Evolutionary conservation across 202 grass and related monocot genomes (phyloP).

Genomic region (Schoenoplectus tabernaemontani): DNA sequence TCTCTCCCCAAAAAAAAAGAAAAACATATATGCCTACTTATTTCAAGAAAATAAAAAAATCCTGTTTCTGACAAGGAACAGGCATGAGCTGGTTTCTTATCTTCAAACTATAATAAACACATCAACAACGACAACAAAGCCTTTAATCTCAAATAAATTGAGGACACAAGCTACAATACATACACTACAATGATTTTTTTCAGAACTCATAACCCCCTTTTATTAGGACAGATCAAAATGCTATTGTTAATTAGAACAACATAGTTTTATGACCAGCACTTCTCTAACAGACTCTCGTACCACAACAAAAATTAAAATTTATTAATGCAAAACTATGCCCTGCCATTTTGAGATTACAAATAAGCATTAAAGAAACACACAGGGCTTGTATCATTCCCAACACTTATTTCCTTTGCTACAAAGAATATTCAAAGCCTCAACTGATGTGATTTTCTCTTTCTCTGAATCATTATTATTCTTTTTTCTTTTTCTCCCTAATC

Average conservation of each 20-base stretch:
- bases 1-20: no score
- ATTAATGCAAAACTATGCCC: constrained; percentile 11
- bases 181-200: not conserved
- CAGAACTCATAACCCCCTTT: not conserved
- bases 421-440: constrained; percentile 16
- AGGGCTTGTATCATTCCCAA: not conserved
- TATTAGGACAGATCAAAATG: not conserved
- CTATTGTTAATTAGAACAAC: not conserved
- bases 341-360: constrained; percentile 6
- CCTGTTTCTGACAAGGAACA: no score
- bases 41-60: no score
- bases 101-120: no score
- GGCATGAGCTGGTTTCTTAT: not conserved
- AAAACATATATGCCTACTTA: no score
- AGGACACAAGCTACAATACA: not conserved
- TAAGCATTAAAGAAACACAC: constrained; percentile 1
- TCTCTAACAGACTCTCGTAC: not conserved
- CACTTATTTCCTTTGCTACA: constrained; percentile 21
- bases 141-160: no score
- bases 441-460: not conserved
- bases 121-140: no score
- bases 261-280: no score
- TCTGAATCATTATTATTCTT: not conserved
- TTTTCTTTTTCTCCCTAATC: not conserved
- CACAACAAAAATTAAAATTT: constrained; percentile 7